phyloP scores from a whole-genome alignment of 768 basidiomycete species.

The Gyrodon lividus region DNA sequence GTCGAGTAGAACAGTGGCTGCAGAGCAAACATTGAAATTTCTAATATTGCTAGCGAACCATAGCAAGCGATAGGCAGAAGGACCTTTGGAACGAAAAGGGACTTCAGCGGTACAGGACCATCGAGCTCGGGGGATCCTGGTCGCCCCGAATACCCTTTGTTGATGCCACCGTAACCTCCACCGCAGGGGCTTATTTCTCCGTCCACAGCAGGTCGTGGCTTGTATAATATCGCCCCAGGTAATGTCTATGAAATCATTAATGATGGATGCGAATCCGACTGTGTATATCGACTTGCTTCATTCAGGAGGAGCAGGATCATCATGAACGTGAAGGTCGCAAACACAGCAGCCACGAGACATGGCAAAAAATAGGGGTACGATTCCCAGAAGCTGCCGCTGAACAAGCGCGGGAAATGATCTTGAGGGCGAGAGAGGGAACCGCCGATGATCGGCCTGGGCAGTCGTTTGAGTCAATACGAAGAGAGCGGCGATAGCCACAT shows the following conservation, averaged over 20 bases:
- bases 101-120: conserved; percentile 43
- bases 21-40: conserved; percentile 38
- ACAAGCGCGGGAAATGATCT: conserved; percentile 49
- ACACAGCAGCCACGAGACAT: conserved; percentile 56
- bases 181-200: not conserved
- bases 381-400: conserved; percentile 47
- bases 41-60: conserved; percentile 34
- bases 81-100: conserved; percentile 33
- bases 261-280: no score
- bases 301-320: conserved; percentile 45
- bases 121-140: not conserved
- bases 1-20: conserved; percentile 42
- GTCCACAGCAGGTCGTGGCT: not conserved
- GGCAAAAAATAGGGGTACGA: conserved; percentile 64
- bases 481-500: conserved; percentile 4
- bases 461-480: not conserved
- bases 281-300: conserved; percentile 38
- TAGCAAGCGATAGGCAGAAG: conserved; percentile 35
- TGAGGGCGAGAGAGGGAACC: conserved; percentile 53
- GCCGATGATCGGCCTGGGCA: conserved; percentile 40
- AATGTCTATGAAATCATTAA: not conserved
- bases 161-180: not conserved
- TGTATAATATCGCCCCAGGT: not conserved
- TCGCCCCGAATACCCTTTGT: no score
- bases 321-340: conserved; percentile 46